phyloP scores from a whole-genome alignment of 176 grass and related monocot genomes.

The Aegilops longissima region DNA sequence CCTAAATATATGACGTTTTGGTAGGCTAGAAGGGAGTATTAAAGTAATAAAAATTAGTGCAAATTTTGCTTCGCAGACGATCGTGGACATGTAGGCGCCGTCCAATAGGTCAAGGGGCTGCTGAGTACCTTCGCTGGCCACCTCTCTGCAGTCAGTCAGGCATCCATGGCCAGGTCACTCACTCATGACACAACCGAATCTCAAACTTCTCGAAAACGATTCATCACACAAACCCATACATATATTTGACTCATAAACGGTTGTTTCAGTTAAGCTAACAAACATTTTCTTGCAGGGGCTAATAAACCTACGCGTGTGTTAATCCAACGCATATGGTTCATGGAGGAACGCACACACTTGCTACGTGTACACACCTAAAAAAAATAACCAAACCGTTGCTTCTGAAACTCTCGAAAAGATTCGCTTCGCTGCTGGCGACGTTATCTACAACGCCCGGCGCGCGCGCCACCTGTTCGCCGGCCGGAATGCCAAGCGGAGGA shows the following conservation, averaged over 20 bases:
- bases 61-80: too few relatives aligned
- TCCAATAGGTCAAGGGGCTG: too few relatives aligned
- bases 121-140: conserved; percentile 36
- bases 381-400: conserved; percentile 11
- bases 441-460: not conserved
- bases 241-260: not conserved
- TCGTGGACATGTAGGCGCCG: too few relatives aligned
- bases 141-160: not conserved
- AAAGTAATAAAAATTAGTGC: too few relatives aligned
- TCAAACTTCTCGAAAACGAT: conserved; percentile 8
- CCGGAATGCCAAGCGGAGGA: not conserved
- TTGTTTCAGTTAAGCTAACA: too few relatives aligned
- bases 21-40: too few relatives aligned
- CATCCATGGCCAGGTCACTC: not conserved
- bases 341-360: not conserved
- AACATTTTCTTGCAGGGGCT: not conserved
- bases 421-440: not conserved
- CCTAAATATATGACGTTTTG: too few relatives aligned
- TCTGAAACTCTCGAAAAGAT: conserved; percentile 39
- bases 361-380: not conserved
- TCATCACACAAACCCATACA: not conserved
- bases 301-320: not conserved
- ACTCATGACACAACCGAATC: not conserved
- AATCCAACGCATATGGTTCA: not conserved
- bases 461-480: conserved; percentile 29